Conservation (phyloP, 2,329 filamentous ascomycete species). For the Penicillium sp. region DNA sequence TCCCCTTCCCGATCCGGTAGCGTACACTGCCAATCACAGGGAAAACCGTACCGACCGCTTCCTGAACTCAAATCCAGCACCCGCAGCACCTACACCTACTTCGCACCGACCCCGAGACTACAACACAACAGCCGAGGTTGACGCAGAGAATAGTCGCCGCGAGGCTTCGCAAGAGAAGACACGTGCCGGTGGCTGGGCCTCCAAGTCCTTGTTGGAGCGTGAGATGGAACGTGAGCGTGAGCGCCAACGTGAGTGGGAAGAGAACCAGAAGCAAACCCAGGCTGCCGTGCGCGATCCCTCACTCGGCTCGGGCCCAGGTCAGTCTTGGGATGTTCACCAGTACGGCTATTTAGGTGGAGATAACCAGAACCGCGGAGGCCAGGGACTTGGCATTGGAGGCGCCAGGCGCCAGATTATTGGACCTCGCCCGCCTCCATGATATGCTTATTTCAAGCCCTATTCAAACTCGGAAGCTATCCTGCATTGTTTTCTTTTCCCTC, state of each 20-base stretch:
- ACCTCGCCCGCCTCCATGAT: constrained; percentile 52
- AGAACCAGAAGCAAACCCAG: constrained; percentile 54
- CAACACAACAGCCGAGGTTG: constrained; percentile 55
- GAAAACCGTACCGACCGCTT: constrained; percentile 55
- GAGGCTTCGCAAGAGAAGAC: constrained; percentile 57
- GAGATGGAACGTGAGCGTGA: constrained; percentile 68
- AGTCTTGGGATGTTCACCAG: constrained; percentile 63
- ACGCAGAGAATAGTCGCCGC: constrained; percentile 56
- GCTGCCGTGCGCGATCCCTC: constrained; percentile 47
- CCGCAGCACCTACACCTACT: constrained; percentile 38
- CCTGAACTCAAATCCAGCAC: constrained; percentile 56
- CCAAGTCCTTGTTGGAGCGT: constrained; percentile 63
- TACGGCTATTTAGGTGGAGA: constrained; percentile 65
- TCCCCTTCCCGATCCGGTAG: constrained; percentile 50
- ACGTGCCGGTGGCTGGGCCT: constrained; percentile 60
- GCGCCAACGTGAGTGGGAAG: constrained; percentile 65
- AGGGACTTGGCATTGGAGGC: constrained; percentile 54
- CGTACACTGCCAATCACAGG: constrained; percentile 31
- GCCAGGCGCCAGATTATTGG: constrained; percentile 62
- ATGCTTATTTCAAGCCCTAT: too few relatives aligned
- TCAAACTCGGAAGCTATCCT: not conserved
- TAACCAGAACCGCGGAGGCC: constrained; percentile 57
- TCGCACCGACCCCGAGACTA: constrained; percentile 48
- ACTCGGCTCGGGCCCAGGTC: constrained; percentile 49
- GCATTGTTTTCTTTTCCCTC: not conserved